These are phyloP conservation scores for Choanephora cucurbitarum DNA, from an alignment of 371 early-diverging fungal genomes.

Conservation along the genomic window DNA sequence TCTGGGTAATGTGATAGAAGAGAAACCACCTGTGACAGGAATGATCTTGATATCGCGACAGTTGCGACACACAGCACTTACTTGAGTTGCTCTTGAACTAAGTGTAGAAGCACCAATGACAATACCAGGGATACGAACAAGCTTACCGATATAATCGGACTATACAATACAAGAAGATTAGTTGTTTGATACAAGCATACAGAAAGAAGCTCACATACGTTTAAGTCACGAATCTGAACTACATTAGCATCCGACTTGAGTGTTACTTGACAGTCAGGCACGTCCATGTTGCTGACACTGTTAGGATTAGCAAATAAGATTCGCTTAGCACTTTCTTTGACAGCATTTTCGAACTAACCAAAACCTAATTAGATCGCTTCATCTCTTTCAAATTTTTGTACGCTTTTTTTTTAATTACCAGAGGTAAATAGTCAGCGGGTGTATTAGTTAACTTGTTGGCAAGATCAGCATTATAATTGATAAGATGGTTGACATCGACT, in stretches of 20 bases:
- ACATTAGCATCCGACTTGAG: constrained; percentile 84
- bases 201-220: too few species aligned
- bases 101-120: constrained; percentile 95
- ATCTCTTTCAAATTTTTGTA: too few species aligned
- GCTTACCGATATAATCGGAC: constrained; percentile 89
- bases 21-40: constrained; percentile 86
- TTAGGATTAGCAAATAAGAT: constrained; percentile 58
- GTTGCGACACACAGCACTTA: constrained; percentile 85
- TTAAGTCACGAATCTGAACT: constrained; percentile 83
- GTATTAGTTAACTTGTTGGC: constrained; percentile 75
- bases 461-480: constrained; percentile 79
- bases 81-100: constrained; percentile 83
- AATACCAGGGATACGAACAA: constrained; percentile 97
- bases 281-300: constrained; percentile 38
- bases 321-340: constrained; percentile 67
- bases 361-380: too few species aligned
- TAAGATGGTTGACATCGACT: constrained; percentile 85
- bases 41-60: constrained; percentile 83
- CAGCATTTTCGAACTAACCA: constrained; percentile 91
- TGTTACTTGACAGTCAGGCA: constrained; percentile 89
- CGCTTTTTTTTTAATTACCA: constrained; percentile 49
- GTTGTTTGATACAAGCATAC: too few species aligned
- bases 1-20: constrained; percentile 83
- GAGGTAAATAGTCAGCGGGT: constrained; percentile 82
- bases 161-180: too few species aligned